Base-by-base conservation (phyloP, 805 yeast species). In the Danielia reshetovae region DNA sequence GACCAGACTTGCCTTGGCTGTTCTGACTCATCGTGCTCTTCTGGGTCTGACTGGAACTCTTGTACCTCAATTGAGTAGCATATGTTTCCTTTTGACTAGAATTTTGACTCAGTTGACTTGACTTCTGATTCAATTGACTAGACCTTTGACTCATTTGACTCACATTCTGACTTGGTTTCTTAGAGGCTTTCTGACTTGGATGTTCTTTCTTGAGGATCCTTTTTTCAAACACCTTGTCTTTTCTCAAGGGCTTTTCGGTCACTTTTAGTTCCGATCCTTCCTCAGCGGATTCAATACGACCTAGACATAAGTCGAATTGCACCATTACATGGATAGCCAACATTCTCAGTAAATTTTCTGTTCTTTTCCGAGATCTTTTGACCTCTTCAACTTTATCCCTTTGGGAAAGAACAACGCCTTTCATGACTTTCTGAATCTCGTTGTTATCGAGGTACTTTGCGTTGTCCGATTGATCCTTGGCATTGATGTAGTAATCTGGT, bases 291-390 rank as follows among this genome's bases (percentile, higher is more conserved):
- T n/a, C n/a, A n/a, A n/a, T n/a, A n/a, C n/a, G n/a, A n/a, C n/a
- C n/a, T n/a, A n/a, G n/a, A n/a, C n/a, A n/a, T n/a, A n/a, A n/a
- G n/a, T n/a, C n/a, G n/a, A n/a, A n/a, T n/a, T n/a, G 45, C 0
- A 54, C 54, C 32, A 54, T 37, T 3, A 48, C 51, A 16, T 56
- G 36, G 7, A 59, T 37, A 0, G 70, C 57, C 12, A 42, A 40
- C 6, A 51, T 33, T 32, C 72, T 48, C 38, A 54, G 46, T 5
- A 35, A 30, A 34, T 53, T 56, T 34, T 67, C 70, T 34, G 57
- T 52, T 5, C 39, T 32, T 8, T 23, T 23, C 24, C 39, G 36
- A 13, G 40, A 45, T 3, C 39, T 34, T 1, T 34, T 30, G 7
- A 44, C 37, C n/a, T n/a, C n/a, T n/a, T n/a, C n/a, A 4, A 38